A percentile compares a stretch with the other conserved stretches of the same genome.
These are phyloP conservation scores for Rhododendron simsii DNA, from an alignment of 148 eudicot genomes.

Conservation along the genomic window DNA sequence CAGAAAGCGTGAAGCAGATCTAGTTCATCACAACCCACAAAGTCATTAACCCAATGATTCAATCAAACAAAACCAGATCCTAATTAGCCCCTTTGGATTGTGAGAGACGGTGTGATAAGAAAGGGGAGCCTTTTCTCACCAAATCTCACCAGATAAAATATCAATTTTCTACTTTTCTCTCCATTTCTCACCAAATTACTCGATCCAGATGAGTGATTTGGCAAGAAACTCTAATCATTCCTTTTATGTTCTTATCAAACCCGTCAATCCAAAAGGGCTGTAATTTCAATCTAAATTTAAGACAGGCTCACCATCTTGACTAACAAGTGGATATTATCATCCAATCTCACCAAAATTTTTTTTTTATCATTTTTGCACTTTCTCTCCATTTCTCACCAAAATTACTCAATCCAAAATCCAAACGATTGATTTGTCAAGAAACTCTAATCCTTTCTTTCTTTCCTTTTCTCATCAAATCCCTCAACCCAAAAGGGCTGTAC, in stretches of 20 bases:
- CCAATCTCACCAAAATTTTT: no score
- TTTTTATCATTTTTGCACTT: no score
- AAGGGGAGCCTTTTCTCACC: background rate
- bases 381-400: no score
- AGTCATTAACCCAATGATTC: slow-evolving; percentile 3
- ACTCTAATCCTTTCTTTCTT: no score
- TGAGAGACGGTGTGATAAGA: background rate
- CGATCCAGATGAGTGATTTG: background rate
- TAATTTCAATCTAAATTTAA: background rate
- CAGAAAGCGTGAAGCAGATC: slow-evolving; percentile 71
- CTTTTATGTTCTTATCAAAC: no score
- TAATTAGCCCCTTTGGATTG: background rate
- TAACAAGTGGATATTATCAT: slow-evolving; percentile 61
- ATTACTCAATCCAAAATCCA: no score
- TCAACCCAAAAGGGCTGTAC: no score
- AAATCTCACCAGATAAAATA: no score
- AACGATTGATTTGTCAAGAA: no score
- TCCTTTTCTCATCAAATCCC: no score
- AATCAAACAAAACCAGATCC: background rate
- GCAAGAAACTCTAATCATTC: background rate
- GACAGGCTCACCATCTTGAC: slow-evolving; percentile 69
- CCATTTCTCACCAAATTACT: background rate
- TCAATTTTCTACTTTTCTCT: background rate
- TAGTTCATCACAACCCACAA: slow-evolving; percentile 22
- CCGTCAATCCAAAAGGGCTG: background rate